Conservation (phyloP, 257 asterid genomes). For the Anisodus acutangulus region DNA sequence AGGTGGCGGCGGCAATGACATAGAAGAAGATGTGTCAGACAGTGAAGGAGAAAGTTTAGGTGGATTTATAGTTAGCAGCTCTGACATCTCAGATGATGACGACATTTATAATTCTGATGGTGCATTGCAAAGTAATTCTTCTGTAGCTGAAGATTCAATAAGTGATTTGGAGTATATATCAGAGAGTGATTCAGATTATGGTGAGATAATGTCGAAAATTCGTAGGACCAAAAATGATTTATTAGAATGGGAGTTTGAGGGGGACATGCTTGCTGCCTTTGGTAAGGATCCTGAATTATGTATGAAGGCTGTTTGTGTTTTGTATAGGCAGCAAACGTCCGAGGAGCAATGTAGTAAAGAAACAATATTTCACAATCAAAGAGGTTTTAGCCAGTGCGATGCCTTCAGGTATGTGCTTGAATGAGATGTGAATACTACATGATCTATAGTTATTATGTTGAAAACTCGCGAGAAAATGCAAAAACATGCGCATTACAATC, state of each 20-base stretch:
- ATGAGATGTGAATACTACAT: neutral
- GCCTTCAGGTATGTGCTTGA: conserved; percentile 50
- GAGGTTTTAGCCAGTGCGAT: conserved; percentile 66
- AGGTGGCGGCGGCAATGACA: conserved; percentile 41
- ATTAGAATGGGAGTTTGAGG: conserved; percentile 60
- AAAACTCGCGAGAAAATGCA: neutral
- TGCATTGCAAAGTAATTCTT: conserved; percentile 32
- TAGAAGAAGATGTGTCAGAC: conserved; percentile 45
- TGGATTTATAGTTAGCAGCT: conserved; percentile 52
- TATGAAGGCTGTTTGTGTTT: conserved; percentile 74
- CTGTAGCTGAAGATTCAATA: conserved; percentile 30
- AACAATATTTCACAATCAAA: conserved; percentile 46
- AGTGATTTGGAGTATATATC: conserved; percentile 43
- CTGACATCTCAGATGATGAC: conserved; percentile 45
- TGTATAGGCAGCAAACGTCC: conserved; percentile 65
- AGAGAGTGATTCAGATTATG: conserved; percentile 42
- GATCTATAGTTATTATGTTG: neutral
- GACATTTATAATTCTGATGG: conserved; percentile 33
- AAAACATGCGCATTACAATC: neutral
- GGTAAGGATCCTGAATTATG: conserved; percentile 62
- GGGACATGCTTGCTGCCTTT: conserved; percentile 72
- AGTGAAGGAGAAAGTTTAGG: conserved; percentile 61
- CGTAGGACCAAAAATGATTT: conserved; percentile 56
- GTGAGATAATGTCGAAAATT: conserved; percentile 52
- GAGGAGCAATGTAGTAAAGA: conserved; percentile 53